phyloP scores from a whole-genome alignment of 2,329 filamentous ascomycete genomes.

The Dichotomopilus funicola region DNA sequence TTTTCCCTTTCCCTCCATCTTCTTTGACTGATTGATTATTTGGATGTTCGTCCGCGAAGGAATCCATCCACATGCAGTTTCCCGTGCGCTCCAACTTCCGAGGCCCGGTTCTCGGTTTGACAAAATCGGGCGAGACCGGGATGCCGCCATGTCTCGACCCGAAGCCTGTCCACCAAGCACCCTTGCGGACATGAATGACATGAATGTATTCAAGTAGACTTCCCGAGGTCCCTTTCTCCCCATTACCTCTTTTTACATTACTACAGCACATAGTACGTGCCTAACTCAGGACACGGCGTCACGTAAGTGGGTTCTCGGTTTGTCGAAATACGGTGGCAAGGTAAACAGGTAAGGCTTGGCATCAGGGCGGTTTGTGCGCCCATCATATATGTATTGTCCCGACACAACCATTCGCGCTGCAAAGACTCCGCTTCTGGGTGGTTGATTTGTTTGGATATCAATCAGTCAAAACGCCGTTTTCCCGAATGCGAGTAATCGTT shows the following conservation, averaged over 20 bases:
- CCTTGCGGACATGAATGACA: background rate
- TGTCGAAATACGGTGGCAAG: too few relatives aligned
- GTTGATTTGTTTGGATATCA: conserved; percentile 27
- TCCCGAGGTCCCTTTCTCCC: conserved; percentile 2
- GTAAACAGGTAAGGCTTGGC: conserved; percentile 3
- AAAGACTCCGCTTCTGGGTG: conserved; percentile 16
- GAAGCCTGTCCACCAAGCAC: conserved; percentile 7
- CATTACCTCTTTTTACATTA: background rate
- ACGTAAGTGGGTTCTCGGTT: conserved; percentile 3
- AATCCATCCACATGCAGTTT: background rate
- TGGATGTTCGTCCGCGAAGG: too few relatives aligned
- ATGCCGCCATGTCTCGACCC: conserved; percentile 7
- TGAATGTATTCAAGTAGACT: background rate
- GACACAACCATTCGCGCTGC: conserved; percentile 14
- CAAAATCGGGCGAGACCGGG: conserved; percentile 19
- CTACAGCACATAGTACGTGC: too few relatives aligned
- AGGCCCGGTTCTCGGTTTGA: conserved; percentile 18
- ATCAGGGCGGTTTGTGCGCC: conserved; percentile 10
- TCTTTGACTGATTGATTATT: background rate
- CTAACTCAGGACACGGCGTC: conserved; percentile 3
- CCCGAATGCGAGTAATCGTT: conserved; percentile 20
- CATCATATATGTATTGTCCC: conserved; percentile 13
- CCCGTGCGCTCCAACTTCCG: conserved; percentile 3
- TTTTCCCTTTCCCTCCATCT: background rate
- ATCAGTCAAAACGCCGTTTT: conserved; percentile 23